A percentile compares a stretch with the other conserved stretches of the same genome.
Evolutionary conservation across 768 basidiomycete species (phyloP).

Genomic region (Psilocybe tampanensis): DNA sequence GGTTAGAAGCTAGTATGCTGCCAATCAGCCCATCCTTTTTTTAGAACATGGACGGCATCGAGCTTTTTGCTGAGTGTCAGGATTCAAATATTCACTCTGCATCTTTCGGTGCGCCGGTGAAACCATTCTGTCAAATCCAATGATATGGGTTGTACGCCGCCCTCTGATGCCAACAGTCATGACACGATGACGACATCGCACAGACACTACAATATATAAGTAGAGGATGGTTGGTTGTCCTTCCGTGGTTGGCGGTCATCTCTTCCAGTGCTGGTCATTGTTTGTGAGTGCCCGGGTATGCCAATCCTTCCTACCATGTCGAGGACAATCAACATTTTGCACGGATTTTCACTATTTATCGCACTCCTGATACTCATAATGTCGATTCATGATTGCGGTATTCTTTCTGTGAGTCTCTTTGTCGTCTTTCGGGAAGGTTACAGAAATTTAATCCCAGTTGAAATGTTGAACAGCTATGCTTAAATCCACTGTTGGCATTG

Average conservation of each 20-base stretch:
- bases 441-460: background rate
- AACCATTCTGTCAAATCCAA: too few relatives aligned
- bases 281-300: constrained; percentile 24
- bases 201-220: background rate
- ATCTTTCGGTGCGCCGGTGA: too few relatives aligned
- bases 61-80: too few relatives aligned
- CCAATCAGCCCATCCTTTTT: too few relatives aligned
- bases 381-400: constrained; percentile 22
- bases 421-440: background rate
- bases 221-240: too few relatives aligned
- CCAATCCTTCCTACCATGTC: constrained; percentile 16
- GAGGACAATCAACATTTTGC: constrained; percentile 23
- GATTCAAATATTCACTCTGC: too few relatives aligned
- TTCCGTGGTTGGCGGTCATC: constrained; percentile 18
- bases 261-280: constrained; percentile 22
- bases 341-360: constrained; percentile 23
- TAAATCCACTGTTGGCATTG: constrained; percentile 26
- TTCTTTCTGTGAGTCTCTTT: constrained; percentile 25
- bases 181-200: background rate
- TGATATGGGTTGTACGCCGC: too few relatives aligned
- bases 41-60: too few relatives aligned
- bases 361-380: constrained; percentile 20
- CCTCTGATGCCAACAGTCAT: background rate
- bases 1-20: too few relatives aligned
- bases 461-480: constrained; percentile 19